A percentile compares a stretch with the other conserved stretches of the same genome.
phyloP scores from a whole-genome alignment of 768 basidiomycete species.

The Calocybe cyanea region DNA sequence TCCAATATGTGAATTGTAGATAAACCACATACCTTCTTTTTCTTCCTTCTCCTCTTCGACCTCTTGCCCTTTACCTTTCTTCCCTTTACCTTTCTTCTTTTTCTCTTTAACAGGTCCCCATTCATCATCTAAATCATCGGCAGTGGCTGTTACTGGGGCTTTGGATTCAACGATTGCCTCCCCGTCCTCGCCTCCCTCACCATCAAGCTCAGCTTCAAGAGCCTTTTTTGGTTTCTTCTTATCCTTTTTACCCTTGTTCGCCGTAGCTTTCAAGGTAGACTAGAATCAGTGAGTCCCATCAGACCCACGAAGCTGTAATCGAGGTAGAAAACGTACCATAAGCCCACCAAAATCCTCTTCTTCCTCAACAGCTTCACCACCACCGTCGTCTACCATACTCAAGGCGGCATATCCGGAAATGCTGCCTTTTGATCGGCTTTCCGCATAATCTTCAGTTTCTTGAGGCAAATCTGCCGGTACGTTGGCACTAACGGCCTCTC shows the following conservation, averaged over 20 bases:
- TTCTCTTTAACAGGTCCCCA: conserved; percentile 63
- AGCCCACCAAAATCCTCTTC: conserved; percentile 71
- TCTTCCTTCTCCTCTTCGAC: conserved; percentile 36
- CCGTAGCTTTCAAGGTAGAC: conserved; percentile 62
- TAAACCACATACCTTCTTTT: conserved; percentile 17
- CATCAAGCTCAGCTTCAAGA: conserved; percentile 26
- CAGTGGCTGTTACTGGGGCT: conserved; percentile 48
- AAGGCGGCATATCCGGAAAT: conserved; percentile 54
- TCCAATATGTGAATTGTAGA: not conserved
- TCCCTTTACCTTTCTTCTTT: conserved; percentile 51
- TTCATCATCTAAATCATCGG: conserved; percentile 75
- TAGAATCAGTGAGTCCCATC: conserved; percentile 19
- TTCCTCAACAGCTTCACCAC: conserved; percentile 40
- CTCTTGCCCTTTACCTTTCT: conserved; percentile 44
- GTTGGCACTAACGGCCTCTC: conserved; percentile 49
- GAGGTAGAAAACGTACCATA: conserved; percentile 50
- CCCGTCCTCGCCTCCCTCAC: conserved; percentile 25
- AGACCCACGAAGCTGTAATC: not conserved
- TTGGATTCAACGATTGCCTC: conserved; percentile 30
- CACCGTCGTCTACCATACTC: conserved; percentile 37
- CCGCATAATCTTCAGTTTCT: conserved; percentile 32
- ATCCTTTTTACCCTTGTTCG: conserved; percentile 48
- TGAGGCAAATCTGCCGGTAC: conserved; percentile 34
- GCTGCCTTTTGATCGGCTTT: conserved; percentile 21
- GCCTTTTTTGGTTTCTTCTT: conserved; percentile 58